Percentiles rank a stretch among this genome's conserved stretches.
phyloP scores from a whole-genome alignment of 192 early-diverging fungal genomes.

The Chytriomyces sp. region DNA sequence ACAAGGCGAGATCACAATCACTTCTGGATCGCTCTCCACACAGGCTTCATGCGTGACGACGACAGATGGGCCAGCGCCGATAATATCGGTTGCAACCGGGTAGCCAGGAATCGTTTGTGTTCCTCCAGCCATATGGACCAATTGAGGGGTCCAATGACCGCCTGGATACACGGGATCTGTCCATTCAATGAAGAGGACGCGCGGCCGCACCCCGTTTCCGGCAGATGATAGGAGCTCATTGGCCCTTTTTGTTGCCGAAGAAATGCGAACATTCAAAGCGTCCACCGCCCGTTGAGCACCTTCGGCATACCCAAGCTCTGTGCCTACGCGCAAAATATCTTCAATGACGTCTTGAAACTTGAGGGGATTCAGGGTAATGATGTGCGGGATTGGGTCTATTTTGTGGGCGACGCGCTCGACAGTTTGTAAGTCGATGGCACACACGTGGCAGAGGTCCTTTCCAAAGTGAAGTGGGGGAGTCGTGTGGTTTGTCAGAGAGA shows the following conservation, averaged over 20 bases:
- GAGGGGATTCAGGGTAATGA: constrained; percentile 57
- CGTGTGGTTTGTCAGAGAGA: not conserved
- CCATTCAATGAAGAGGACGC: constrained; percentile 57
- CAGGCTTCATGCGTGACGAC: constrained; percentile 32
- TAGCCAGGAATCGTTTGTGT: constrained; percentile 40
- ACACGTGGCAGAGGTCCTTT: constrained; percentile 51
- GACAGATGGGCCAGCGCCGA: constrained; percentile 43
- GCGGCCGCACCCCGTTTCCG: constrained; percentile 25
- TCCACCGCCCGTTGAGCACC: constrained; percentile 23
- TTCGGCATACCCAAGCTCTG: constrained; percentile 33
- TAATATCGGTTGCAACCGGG: constrained; percentile 18
- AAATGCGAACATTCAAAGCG: constrained; percentile 29
- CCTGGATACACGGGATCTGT: constrained; percentile 55
- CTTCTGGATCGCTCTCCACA: constrained; percentile 41
- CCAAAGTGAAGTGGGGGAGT: constrained; percentile 8
- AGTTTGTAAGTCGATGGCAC: constrained; percentile 55
- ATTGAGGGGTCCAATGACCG: constrained; percentile 51
- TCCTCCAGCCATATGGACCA: constrained; percentile 56
- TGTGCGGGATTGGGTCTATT: constrained; percentile 47
- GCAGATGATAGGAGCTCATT: constrained; percentile 11
- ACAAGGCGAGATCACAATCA: constrained; percentile 52
- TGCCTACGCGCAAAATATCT: constrained; percentile 50
- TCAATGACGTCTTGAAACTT: constrained; percentile 50
- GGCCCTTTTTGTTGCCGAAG: constrained; percentile 18
- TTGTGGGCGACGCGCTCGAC: constrained; percentile 50